Evolutionary conservation across 257 asterid genomes (phyloP).

Genomic region (Catharanthus roseus): DNA sequence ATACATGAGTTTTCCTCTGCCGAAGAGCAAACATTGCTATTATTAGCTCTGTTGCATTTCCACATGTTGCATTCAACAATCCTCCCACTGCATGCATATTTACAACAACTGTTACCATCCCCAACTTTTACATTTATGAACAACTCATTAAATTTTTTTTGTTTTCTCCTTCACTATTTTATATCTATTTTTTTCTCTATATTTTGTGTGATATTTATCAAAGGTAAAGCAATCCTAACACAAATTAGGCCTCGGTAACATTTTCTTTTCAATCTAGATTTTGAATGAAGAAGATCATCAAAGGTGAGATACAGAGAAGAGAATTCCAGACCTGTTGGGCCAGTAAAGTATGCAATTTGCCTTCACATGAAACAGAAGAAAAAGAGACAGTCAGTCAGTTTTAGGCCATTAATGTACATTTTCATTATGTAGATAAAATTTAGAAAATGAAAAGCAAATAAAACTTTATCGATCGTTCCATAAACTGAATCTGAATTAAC

Average conservation of each 20-base stretch:
- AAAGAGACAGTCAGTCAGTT: background rate
- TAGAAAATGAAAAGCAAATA: too few relatives aligned
- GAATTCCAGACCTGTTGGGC: constrained; percentile 34
- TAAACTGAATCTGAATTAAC: too few relatives aligned
- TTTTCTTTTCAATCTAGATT: background rate
- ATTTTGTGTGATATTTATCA: too few relatives aligned
- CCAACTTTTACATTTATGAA: background rate
- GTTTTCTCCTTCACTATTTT: too few relatives aligned
- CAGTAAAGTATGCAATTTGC: constrained; percentile 40
- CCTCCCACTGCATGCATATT: constrained; percentile 40
- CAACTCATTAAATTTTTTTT: too few relatives aligned
- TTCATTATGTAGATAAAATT: too few relatives aligned
- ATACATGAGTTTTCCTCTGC: constrained; percentile 31
- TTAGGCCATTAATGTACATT: too few relatives aligned
- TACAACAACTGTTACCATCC: background rate
- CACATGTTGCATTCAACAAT: constrained; percentile 45
- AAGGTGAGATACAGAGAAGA: background rate
- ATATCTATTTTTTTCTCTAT: too few relatives aligned
- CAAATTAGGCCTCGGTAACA: too few relatives aligned
- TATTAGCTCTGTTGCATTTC: constrained; percentile 46
- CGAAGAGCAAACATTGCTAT: constrained; percentile 37
- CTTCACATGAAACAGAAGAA: constrained; percentile 10
- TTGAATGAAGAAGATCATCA: background rate
- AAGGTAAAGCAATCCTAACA: too few relatives aligned
- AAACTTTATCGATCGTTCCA: too few relatives aligned